These are phyloP conservation scores for Penicillium pancosmium DNA, from an alignment of 495 filamentous ascomycete species.

Conservation along the genomic window DNA sequence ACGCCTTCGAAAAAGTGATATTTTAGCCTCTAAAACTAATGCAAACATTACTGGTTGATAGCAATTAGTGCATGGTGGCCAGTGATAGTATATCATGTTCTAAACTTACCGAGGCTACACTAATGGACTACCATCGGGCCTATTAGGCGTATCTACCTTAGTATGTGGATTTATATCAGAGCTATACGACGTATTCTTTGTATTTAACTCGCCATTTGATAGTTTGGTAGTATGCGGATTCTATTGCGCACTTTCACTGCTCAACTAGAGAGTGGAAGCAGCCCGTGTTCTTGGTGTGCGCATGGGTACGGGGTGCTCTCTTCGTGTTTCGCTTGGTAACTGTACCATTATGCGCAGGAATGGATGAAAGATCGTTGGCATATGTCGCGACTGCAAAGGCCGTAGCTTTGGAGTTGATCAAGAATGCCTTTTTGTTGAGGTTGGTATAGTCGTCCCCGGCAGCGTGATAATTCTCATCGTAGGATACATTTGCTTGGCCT, in stretches of 20 bases:
- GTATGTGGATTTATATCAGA: no score
- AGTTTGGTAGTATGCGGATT: no score
- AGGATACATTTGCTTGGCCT: constrained; percentile 58
- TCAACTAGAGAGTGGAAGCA: constrained; percentile 31
- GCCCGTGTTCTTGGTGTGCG: constrained; percentile 23
- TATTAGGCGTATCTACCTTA: no score
- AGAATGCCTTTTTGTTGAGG: constrained; percentile 59
- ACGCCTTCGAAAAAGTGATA: constrained; percentile 44
- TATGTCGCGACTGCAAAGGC: constrained; percentile 68
- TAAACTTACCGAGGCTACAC: no score
- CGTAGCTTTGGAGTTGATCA: constrained; percentile 62
- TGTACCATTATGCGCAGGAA: constrained; percentile 30
- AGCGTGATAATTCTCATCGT: constrained; percentile 67
- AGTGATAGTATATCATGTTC: no score
- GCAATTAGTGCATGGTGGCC: no score
- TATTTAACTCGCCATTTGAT: no score
- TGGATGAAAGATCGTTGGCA: constrained; percentile 52
- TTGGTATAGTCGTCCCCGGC: constrained; percentile 61
- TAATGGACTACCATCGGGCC: no score
- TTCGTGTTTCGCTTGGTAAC: constrained; percentile 14
- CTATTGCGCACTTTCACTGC: not conserved
- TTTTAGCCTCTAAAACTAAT: constrained; percentile 23
- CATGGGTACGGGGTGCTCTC: constrained; percentile 14
- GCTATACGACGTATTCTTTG: no score
- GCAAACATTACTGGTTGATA: not conserved